Base-by-base conservation (phyloP, 2,329 filamentous ascomycete genomes). In the Pseudomassariella vexata region DNA sequence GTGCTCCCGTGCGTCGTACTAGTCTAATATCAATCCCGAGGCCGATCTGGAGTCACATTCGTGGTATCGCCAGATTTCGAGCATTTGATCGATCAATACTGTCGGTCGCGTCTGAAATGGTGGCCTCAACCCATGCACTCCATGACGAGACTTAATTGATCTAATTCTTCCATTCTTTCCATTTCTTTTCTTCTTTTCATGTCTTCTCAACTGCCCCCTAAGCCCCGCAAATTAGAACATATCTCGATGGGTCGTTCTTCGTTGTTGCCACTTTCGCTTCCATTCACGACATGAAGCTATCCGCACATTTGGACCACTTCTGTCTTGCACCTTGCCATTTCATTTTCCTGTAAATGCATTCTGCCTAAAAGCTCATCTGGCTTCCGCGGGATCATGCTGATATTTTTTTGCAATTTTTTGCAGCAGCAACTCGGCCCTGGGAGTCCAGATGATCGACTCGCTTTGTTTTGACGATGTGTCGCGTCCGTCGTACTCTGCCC, bases 281-380 rank as follows among this genome's bases (percentile, higher is more conserved):
- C 19, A 6, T 20, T 38, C 38, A 37, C 41, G 16, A 35, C 39
- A 44, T 47, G 50, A 55, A 51, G 51, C 48, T 47, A 53, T 53
- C 48, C 41, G 35, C 50, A 48, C 34, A 37, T 39, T 41, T 37
- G 33, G 42, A 44, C 36, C 35, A 45, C 42, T 29, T 37, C 29
- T n/a, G 34, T 35, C 32, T 28, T 23, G 19, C 20, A 38, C 26
- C 37, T 24, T 22, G 25, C 29, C 25, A 17, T 18, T 12, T 29
- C 28, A 3, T 32, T 30, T 25, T 28, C 11, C 7, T 6, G 14
- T 35, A 17, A 10, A 26, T 28, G 24, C 10, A 23, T 27, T 26
- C n/a, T 19, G 24, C 5, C 12, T 10, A 15, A 9, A 21, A n/a
- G n/a, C n/a, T n/a, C n/a, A n/a, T n/a, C n/a, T n/a, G n/a, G n/a